A percentile compares a stretch with the other conserved stretches of the same genome.
Evolutionary conservation across 2,329 filamentous ascomycete species (phyloP).

Genomic region (Fusarium dimerum): DNA sequence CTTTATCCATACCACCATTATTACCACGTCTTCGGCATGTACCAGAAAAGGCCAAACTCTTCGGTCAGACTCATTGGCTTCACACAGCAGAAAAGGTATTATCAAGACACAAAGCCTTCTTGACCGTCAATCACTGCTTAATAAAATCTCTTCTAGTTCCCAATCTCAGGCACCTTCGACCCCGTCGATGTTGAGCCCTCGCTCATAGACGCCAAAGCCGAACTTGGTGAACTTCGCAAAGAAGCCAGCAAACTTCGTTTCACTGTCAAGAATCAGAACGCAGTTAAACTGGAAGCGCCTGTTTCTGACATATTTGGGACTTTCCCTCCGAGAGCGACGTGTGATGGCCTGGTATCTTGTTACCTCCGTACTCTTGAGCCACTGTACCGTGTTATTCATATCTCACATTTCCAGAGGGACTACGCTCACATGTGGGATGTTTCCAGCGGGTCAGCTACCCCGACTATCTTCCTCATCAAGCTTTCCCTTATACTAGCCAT

Average conservation of each 20-base stretch:
- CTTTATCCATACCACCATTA: constrained; percentile 22
- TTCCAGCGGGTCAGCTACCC: neutral
- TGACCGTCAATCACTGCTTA: neutral
- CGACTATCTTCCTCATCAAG: constrained; percentile 23
- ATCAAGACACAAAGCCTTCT: neutral
- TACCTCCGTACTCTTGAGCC: constrained; percentile 30
- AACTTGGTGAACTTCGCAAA: constrained; percentile 21
- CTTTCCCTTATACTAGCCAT: constrained; percentile 23
- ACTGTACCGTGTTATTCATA: constrained; percentile 26
- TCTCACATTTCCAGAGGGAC: constrained; percentile 25
- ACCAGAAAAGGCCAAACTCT: constrained; percentile 30
- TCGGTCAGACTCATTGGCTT: constrained; percentile 31
- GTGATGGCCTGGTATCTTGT: constrained; percentile 21
- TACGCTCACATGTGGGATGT: constrained; percentile 22
- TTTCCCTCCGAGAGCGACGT: constrained; percentile 17
- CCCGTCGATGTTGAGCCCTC: constrained; percentile 27
- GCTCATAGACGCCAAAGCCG: constrained; percentile 26
- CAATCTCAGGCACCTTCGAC: constrained; percentile 25
- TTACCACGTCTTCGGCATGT: constrained; percentile 26
- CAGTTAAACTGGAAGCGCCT: constrained; percentile 18
- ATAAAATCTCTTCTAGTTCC: constrained; percentile 14
- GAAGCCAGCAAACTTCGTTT: constrained; percentile 22
- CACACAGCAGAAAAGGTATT: constrained; percentile 28
- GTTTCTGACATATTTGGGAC: constrained; percentile 19
- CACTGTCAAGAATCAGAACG: constrained; percentile 16